Evolutionary conservation across 495 filamentous ascomycete species (phyloP), one percentile per base, ranked within the genome.

Genomic region (Cercophora scortea): DNA sequence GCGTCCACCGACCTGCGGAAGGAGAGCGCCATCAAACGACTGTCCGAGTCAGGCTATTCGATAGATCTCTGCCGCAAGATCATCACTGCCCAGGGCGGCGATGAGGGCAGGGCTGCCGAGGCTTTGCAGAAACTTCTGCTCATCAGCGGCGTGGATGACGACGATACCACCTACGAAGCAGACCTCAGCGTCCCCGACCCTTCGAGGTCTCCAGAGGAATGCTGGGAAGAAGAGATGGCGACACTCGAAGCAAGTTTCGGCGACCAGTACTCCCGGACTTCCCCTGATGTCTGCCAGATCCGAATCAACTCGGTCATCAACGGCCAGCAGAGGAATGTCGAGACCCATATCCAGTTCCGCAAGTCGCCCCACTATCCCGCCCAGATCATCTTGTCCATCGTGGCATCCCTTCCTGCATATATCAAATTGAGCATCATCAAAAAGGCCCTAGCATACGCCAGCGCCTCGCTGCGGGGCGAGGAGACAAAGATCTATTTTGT

Each of bases 361-460:
- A 75, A 65, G 53, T 68, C 75, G 4, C 68, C 69, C 2, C 71
- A 80, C 51, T 98, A 97, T 69, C 93, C 93, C 8, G 67, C 76
- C 4, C 76, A 88, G 56, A 86, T 93, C n/a, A 72, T 91, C 10
- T 73, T 97, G 36, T 79, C 83, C 0, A 70, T 96, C 32, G 68
- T 77, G 25, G 71, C 84, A 35, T 69, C 68, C 5, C 75, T 98
- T n/a, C 93, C 93, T 6, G 86, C 92, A 8, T 94, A 97, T 59
- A 95, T 97, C 55, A 86, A 89, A 42, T 75, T 98, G 4, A 95
- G 90, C 60, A 83, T 94, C 13, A 87, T 92, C 62, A 85, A 89
- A 55, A 85, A 85, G 67, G 81, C 81, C 2, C 75, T 95, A 4
- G 70, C 78, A 13, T 80, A 88, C 66, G 84, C 90, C 1, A 67